Evolutionary conservation across 495 filamentous ascomycete species (phyloP).

Genomic region (Gamarada debralockiae): DNA sequence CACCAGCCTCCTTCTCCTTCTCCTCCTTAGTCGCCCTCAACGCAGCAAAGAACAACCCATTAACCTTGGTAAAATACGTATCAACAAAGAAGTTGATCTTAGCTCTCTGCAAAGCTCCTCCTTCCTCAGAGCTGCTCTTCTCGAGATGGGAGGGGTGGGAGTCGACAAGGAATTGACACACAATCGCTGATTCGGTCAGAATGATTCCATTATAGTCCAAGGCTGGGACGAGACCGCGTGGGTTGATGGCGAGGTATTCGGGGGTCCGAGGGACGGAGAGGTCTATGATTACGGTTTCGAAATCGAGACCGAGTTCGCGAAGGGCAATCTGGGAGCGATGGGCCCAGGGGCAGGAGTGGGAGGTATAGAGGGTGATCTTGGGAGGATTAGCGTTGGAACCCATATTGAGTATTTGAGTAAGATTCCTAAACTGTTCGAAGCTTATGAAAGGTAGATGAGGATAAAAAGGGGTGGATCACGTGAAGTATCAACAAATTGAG

Average conservation of each 20-base stretch:
- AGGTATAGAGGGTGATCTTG: constrained; percentile 66
- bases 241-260: constrained; percentile 87
- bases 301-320: constrained; percentile 65
- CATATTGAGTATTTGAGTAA: constrained; percentile 3
- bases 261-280: constrained; percentile 65
- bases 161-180: constrained; percentile 70
- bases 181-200: constrained; percentile 65
- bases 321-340: constrained; percentile 79
- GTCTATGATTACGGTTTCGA: constrained; percentile 78
- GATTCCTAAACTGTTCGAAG: neutral
- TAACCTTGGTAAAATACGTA: constrained; percentile 63
- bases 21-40: constrained; percentile 35
- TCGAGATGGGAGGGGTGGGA: constrained; percentile 44
- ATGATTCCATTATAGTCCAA: constrained; percentile 68
- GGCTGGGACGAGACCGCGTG: constrained; percentile 75
- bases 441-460: neutral
- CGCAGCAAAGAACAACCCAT: constrained; percentile 38
- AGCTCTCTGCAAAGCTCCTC: constrained; percentile 53
- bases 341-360: constrained; percentile 74
- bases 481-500: neutral
- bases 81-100: constrained; percentile 74
- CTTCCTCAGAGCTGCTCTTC: constrained; percentile 40
- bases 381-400: neutral
- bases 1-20: constrained; percentile 32
- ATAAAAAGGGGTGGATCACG: neutral